A percentile compares a stretch with the other conserved stretches of the same genome.
Evolutionary conservation across 164 flowering plant species (phyloP).

Genomic region (Paratinospora sagittata): DNA sequence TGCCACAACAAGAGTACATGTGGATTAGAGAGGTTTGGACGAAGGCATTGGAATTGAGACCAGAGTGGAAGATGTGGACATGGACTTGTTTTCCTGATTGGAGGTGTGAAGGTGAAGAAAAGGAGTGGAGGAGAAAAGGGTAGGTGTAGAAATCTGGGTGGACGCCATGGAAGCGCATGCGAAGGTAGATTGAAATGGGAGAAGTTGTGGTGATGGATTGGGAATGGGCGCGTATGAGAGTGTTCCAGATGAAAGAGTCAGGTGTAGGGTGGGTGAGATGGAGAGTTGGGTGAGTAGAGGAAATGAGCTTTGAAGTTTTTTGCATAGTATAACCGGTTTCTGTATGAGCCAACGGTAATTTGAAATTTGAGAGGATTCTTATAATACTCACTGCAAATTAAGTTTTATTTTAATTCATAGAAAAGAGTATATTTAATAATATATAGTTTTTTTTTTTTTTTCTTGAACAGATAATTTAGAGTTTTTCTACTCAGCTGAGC

Average conservation of each 20-base stretch:
- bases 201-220: background rate
- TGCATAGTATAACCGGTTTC: background rate
- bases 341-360: background rate
- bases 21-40: conserved; percentile 3
- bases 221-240: background rate
- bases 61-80: background rate
- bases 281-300: conserved; percentile 3
- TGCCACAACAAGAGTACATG: conserved; percentile 4
- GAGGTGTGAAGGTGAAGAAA: conserved; percentile 6
- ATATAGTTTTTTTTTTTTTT: too few relatives aligned
- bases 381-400: too few relatives aligned
- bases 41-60: background rate
- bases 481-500: too few relatives aligned
- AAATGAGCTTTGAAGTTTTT: conserved; percentile 3
- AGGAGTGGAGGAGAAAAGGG: conserved; percentile 7
- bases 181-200: conserved; percentile 1
- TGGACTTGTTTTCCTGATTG: conserved; percentile 2
- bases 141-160: conserved; percentile 2
- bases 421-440: too few relatives aligned
- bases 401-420: too few relatives aligned
- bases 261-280: conserved; percentile 8
- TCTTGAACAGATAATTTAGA: too few relatives aligned
- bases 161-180: conserved; percentile 8
- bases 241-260: conserved; percentile 5
- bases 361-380: too few relatives aligned